Evolutionary conservation across 2,329 filamentous ascomycete species (phyloP), one percentile per base, ranked within the genome.

Genomic region (Neofusicoccum sp.): DNA sequence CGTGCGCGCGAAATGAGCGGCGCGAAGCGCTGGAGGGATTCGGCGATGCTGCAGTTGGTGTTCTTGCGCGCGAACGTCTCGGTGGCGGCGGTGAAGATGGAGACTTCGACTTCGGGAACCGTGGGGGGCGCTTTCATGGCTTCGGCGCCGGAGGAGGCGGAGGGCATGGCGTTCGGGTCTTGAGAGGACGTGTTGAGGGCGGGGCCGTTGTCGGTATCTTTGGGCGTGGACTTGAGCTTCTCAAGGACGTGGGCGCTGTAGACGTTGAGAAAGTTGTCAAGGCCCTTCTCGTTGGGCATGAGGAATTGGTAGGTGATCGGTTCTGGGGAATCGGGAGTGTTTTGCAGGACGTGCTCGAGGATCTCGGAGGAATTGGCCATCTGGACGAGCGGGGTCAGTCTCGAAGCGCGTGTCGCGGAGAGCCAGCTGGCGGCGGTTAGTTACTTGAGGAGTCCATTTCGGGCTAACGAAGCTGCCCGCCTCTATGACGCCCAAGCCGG

Each of bases 391-490:
- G 20, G 30, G 61, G 71, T 67, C 49, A 60, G 26, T 31, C 31
- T 3, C 14, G 36, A 7, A 5, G 49, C 20, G 12, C 34, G 34
- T 6, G 24, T 24, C 41, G n/a, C 8, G 41, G 41, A 7, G 43
- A 14, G 1, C 12, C 28, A 14, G 28, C 26, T 67, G 14, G 67
- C 65, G 14, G 16, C 24, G 26, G 20, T 48, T 12, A 40, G 41
- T 24, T 28, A 57, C 59, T 51, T 95, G 91, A 3, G 91, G 91
- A 53, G 93, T 87, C 84, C 89, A 93, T 84, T 90, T 91, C 1
- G 91, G 89, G 48, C 89, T 85, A 8, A 96, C 91, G 69, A 96
- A 91, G 1, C 89, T 90, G 0, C 90, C 91, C 16, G 89, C 87
- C 73, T 96, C 91, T 63, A 96, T 93, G 3, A 86, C 86, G 5